Evolutionary conservation across 148 eudicot genomes (phyloP), one percentile per base, ranked within the genome.

Genomic region (Vaccinium darrowii): DNA sequence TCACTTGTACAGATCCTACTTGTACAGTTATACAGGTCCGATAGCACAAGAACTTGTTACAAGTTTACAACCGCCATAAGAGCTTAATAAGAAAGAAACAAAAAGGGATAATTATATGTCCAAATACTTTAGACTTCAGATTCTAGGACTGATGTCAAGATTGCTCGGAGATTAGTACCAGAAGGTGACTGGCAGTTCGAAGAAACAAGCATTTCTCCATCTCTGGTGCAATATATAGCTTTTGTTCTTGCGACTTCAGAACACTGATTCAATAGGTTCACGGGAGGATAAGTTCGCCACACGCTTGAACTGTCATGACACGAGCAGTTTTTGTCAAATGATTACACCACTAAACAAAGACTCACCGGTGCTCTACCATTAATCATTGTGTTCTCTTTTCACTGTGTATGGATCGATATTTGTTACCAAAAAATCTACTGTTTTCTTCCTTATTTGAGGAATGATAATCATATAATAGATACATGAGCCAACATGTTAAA

Each of bases 231-330:
- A 82, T 49, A 63, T 63, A 76, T 60, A 77, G 62, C 43, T 65
- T 14, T 43, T 5, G 5, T 43, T 81, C 50, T 18, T 50, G 69
- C 0, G 13, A 71, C 89, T 81, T 91, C 86, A 82, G 91, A 94
- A 93, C n/a, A 94, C 90, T 83, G 93, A 87, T 75, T 89, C 82
- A n/a, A 92, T 92, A 19, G 92, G 86, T 74, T 82, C 85, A 43
- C 88, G 86, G 72, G 95, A 75, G 12, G 90, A 67, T 50, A 92
- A 87, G 83, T 89, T 90, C 27, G 98, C 94, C 83, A 95, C 98
- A 71, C 89, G 62, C 84, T 91, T 93, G 91, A 94, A 93, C 98
- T 95, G 98, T 86, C 84, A 92, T 73, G 73, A 62, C 9, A 85
- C 78, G 25, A 63, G 71, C 36, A 84, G 14, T 16, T 16, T 80